Evolutionary conservation across 768 basidiomycete species (phyloP).

Genomic region (Lactarius vividus): DNA sequence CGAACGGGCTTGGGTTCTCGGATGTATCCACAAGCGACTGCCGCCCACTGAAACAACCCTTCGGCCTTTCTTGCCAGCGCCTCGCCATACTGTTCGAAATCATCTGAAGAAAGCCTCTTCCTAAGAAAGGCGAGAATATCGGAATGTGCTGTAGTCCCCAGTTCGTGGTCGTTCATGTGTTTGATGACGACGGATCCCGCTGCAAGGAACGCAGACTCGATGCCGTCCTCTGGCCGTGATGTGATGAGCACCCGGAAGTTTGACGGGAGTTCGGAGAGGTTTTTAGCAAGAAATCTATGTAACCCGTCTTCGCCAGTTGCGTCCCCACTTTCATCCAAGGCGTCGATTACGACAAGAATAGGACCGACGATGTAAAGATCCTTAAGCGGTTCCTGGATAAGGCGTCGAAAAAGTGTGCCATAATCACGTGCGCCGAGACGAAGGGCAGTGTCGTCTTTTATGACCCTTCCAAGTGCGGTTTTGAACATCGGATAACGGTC

Average conservation of each 20-base stretch:
- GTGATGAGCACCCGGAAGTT: constrained; percentile 2
- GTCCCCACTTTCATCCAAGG: constrained; percentile 1
- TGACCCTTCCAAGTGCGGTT: not conserved
- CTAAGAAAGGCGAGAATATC: not conserved
- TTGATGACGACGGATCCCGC: not conserved
- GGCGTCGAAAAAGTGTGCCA: not conserved
- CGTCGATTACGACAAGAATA: not conserved
- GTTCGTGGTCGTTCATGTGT: not conserved
- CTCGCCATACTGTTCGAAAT: not conserved
- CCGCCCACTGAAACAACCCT: not conserved
- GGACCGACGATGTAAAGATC: not conserved
- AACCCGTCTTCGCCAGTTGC: not conserved
- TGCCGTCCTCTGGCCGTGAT: not conserved
- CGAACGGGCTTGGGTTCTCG: not conserved
- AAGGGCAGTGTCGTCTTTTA: not conserved
- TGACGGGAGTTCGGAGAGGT: not conserved
- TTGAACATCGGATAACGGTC: not conserved
- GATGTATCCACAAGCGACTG: constrained; percentile 4
- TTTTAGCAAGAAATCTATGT: not conserved
- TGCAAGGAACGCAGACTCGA: not conserved
- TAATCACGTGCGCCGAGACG: not conserved
- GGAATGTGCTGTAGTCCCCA: not conserved
- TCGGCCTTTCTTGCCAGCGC: not conserved
- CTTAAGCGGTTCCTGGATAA: not conserved
- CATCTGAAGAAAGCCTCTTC: not conserved